Evolutionary conservation across 371 early-diverging fungal species (phyloP).

Genomic region (Choanephora cucurbitarum): DNA sequence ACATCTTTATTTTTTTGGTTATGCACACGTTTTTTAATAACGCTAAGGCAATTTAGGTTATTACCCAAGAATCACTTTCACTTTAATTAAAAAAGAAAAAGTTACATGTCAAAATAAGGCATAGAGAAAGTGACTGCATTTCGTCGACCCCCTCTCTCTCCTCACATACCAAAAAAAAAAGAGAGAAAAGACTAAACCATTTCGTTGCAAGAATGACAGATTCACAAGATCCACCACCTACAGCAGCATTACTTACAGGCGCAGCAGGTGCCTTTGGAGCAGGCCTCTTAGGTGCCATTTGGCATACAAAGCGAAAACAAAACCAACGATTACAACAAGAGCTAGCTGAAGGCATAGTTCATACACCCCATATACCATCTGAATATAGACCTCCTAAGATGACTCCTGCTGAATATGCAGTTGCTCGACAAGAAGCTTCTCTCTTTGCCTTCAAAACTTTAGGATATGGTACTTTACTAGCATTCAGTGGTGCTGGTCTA

Average conservation of each 20-base stretch:
- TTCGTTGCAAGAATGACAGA: no score
- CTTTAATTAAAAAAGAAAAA: no score
- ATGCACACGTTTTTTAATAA: no score
- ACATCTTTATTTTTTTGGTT: no score
- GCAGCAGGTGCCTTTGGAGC: conserved; percentile 48
- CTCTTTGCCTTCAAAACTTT: conserved; percentile 47
- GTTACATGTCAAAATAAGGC: no score
- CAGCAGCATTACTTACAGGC: conserved; percentile 28
- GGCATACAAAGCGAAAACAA: conserved; percentile 50
- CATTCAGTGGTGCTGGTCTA: conserved; percentile 38
- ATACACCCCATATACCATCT: conserved; percentile 15
- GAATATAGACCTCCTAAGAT: conserved; percentile 36
- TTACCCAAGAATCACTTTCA: no score
- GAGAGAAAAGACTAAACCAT: no score
- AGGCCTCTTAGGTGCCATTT: conserved; percentile 47
- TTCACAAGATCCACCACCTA: conserved; percentile 13
- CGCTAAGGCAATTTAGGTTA: no score
- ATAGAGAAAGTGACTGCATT: no score
- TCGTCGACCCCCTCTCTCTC: no score
- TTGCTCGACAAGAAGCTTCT: conserved; percentile 40
- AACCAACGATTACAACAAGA: conserved; percentile 28
- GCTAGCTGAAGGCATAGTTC: conserved; percentile 21
- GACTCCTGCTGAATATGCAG: conserved; percentile 45
- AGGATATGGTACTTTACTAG: conserved; percentile 47
- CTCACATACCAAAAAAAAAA: no score